Conservation (phyloP, 2,329 filamentous ascomycete species). For the Stemphylium beticola region DNA sequence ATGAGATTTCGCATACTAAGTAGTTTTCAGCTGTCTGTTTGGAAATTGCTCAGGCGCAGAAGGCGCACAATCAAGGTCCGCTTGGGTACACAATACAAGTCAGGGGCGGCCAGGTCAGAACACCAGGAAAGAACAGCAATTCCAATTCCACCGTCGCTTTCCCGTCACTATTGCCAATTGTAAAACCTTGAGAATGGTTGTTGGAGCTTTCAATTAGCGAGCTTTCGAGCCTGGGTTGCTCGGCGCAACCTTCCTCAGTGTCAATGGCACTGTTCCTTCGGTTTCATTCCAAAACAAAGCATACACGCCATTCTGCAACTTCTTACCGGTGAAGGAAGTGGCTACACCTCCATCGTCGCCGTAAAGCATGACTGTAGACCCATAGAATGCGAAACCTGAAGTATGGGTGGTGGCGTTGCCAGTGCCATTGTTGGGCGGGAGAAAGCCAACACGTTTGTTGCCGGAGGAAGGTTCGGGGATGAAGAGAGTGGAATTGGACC, state of each 20-base stretch:
- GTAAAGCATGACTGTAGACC: background rate
- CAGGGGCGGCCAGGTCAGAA: no score
- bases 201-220: background rate
- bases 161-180: background rate
- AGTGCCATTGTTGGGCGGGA: background rate
- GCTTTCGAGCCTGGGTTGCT: background rate
- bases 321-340: background rate
- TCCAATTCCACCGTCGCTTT: no score
- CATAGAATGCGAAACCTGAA: conserved; percentile 1
- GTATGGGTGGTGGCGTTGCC: background rate
- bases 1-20: no score
- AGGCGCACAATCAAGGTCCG: no score
- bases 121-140: no score
- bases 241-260: background rate
- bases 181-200: no score
- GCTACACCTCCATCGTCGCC: background rate
- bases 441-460: conserved; percentile 1
- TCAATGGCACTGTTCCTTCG: background rate
- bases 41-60: no score
- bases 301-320: background rate
- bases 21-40: no score
- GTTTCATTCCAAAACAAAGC: conserved; percentile 1
- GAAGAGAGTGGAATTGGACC: background rate
- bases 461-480: background rate
- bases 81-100: no score